phyloP scores from a whole-genome alignment of 129 eudicot species.

The Flaveria linearis region DNA sequence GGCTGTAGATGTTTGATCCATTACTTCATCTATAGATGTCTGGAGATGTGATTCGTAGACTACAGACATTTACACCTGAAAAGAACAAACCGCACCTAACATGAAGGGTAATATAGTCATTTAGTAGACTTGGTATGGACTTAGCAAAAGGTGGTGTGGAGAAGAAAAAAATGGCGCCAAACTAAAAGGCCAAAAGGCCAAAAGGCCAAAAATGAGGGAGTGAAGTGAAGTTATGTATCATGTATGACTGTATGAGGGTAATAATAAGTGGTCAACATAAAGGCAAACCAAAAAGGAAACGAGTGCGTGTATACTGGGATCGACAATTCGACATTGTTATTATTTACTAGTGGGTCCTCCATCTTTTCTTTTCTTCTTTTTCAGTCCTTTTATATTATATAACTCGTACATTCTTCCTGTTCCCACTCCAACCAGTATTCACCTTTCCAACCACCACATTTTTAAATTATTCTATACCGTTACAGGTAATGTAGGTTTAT shows the following conservation, averaged over 20 bases:
- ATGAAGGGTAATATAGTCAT: too few species aligned
- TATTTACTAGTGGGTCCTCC: slow-evolving; percentile 38
- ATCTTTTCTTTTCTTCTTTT: slow-evolving; percentile 23
- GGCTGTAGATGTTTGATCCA: too few species aligned
- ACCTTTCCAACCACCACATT: slow-evolving; percentile 42
- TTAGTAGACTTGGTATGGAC: too few species aligned
- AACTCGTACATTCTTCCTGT: slow-evolving; percentile 15
- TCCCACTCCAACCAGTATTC: slow-evolving; percentile 34
- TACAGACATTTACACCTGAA: too few species aligned
- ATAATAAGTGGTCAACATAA: slow-evolving; percentile 36
- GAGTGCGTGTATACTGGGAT: slow-evolving; percentile 38
- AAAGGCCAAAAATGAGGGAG: not conserved
- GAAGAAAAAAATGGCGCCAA: not conserved
- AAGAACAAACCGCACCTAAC: too few species aligned
- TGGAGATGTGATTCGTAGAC: too few species aligned
- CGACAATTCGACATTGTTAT: slow-evolving; percentile 34
- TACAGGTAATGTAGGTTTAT: not conserved
- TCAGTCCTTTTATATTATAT: slow-evolving; percentile 21
- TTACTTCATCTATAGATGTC: too few species aligned
- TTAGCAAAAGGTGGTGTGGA: too few species aligned
- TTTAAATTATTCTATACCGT: not conserved
- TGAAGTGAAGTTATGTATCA: not conserved
- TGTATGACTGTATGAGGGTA: not conserved
- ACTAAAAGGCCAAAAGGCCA: slow-evolving; percentile 12
- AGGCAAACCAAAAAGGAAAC: slow-evolving; percentile 25